These are phyloP conservation scores for Westerdykella sp. DNA, from an alignment of 2,329 filamentous ascomycete species.

Conservation along the genomic window DNA sequence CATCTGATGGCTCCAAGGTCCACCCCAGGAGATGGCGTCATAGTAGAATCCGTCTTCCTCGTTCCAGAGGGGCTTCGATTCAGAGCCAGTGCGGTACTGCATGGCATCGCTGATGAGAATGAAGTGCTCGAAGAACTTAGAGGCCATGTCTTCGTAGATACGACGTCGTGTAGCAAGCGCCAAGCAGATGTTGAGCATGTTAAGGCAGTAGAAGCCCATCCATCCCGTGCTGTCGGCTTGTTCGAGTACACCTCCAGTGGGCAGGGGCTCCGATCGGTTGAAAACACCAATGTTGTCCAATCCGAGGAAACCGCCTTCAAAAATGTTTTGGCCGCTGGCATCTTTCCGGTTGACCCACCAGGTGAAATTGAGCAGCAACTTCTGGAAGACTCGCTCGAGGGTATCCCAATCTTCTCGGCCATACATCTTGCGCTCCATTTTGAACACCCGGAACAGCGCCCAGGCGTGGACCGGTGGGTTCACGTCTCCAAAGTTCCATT, in stretches of 20 bases:
- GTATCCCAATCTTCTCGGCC: slow-evolving; percentile 93
- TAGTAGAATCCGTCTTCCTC: slow-evolving; percentile 98
- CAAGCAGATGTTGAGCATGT: slow-evolving; percentile 93
- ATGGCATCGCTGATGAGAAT: slow-evolving; percentile 97
- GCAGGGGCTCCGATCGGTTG: slow-evolving; percentile 91
- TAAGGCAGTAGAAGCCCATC: slow-evolving; percentile 97
- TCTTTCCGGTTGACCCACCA: slow-evolving; percentile 99
- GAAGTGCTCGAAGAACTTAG: slow-evolving; percentile 98
- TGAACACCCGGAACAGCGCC: slow-evolving; percentile 93
- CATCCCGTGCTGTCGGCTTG: slow-evolving; percentile 97
- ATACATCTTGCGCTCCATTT: slow-evolving; percentile 97
- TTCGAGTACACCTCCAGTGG: slow-evolving; percentile 87
- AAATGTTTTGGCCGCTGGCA: slow-evolving; percentile 89
- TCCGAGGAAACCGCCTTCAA: slow-evolving; percentile 91
- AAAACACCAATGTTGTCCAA: slow-evolving; percentile 97
- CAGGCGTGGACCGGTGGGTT: slow-evolving; percentile 96
- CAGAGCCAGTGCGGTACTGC: slow-evolving; percentile 61
- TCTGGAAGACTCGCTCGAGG: slow-evolving; percentile 93
- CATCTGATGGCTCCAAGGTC: slow-evolving; percentile 86
- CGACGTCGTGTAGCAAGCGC: slow-evolving; percentile 92
- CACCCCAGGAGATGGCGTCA: slow-evolving; percentile 93
- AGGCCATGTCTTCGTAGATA: slow-evolving; percentile 93
- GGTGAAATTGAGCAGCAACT: slow-evolving; percentile 90
- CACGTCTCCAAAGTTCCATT: slow-evolving; percentile 98
- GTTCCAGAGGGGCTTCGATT: slow-evolving; percentile 87